Evolutionary conservation across 2,329 filamentous ascomycete genomes (phyloP), one percentile per base, ranked within the genome.

Genomic region (Sporothrix pseudoabietina): DNA sequence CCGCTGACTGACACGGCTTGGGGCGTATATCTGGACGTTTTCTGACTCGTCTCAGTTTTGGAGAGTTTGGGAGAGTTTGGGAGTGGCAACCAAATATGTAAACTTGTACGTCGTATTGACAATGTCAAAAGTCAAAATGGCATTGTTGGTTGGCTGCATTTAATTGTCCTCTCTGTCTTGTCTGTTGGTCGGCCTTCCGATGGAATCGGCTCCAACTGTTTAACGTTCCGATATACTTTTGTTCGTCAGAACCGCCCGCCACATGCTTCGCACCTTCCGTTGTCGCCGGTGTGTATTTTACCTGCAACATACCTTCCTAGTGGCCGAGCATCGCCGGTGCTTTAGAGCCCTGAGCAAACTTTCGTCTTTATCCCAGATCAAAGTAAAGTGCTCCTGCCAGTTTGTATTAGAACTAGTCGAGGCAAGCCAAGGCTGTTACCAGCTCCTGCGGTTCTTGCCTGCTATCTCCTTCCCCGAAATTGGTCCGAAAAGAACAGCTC

Each of bases 401-500:
- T 61, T 61, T 61, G 57, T 16, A 16, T 19, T 63, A 30, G 41
- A 16, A 47, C 19, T 47, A 47, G 61, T 66, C 44, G 14, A 49
- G 8, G 35, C 8, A 12, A 3, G 41, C 10, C 19, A 10, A 66
- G 39, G 39, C 39, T 66, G n/a, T 66, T 44, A n/a, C 12, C 57
- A 19, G 35, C 41, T 19, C n/a, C n/a, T 55, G 30, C 49, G 10
- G 8, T 2, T 52, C 8, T 26, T 49, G 32, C 49, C 14, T 47
- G 35, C 69, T 59, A 30, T 61, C 39, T 47, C 26, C 70, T 4
- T 47, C 55, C 44, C 70, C 59, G 59, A 66, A 66, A 72, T 66
- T 65, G 30, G 59, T 65, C 44, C 57, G 57, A 71, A 65, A 32
- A 63, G 55, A 63, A 71, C 35, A 71, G 14, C 55, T 35, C 41